Base-by-base conservation (phyloP, 768 basidiomycete species). In the Tricholoma flavovirens region DNA sequence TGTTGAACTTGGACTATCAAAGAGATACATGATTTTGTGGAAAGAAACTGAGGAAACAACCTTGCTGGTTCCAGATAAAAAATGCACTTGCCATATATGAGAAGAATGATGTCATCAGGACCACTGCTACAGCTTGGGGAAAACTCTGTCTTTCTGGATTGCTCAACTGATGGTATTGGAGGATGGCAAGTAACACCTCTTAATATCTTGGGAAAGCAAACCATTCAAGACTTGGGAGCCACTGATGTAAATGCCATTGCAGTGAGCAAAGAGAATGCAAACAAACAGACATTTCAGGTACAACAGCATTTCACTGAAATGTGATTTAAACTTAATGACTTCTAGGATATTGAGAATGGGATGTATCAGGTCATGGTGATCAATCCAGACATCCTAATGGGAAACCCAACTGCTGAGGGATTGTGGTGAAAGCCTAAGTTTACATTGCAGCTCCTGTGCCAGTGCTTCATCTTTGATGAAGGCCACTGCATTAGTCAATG, bases 41-140 rank as follows among this genome's bases (percentile, higher is more conserved):
- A 49, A 14, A 14, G 5, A 19, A 52, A 75, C 53, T 56, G 24
- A 29, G 10, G 7, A 54, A 54, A 36, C 29, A 19, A 7, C 53
- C 53, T 9, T 60, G 59, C 51, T 59, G 51, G 58, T 38, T 48
- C n/a, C 55, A 56, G 29, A 49, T 59, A 12, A 52, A 59, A 38
- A 38, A 57, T 24, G 19, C 42, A 12, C 52, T 57, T 1, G 51
- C 45, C 7, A 21, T 58, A 1, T 35, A 46, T 35, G 49, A 19
- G 10, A 51, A 45, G n/a, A 58, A 59, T 7, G 56, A 60, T 56
- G 56, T 57, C n/a, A 46, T 60, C 38, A 49, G 30, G 32, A 51
- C 40, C 22, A 56, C 59, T 36, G 46, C 55, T 12, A 43, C 38
- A 11, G 40, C 40, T 42, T 17, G 12, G 40, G 40, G 17, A 42